Conservation (phyloP, 2,329 filamentous ascomycete genomes). For the Hypoxylon sp. region DNA sequence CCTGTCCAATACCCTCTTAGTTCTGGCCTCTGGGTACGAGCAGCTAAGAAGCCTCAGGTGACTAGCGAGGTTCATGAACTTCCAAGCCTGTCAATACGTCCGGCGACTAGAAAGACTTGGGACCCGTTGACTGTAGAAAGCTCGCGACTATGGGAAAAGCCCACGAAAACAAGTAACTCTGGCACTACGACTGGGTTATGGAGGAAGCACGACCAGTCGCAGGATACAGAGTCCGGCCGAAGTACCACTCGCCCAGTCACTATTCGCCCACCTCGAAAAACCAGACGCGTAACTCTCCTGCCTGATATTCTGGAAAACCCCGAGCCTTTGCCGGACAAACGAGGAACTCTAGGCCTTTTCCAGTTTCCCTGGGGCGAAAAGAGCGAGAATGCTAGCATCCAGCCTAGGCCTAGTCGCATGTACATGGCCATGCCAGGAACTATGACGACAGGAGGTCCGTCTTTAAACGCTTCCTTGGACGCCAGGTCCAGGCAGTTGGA, state of each 20-base stretch:
- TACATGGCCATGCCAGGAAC: slow-evolving; percentile 67
- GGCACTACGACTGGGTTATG: slow-evolving; percentile 45
- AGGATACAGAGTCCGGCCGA: slow-evolving; percentile 45
- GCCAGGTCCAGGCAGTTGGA: slow-evolving; percentile 57
- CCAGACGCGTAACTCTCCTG: slow-evolving; percentile 70
- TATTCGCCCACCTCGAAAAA: slow-evolving; percentile 68
- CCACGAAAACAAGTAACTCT: slow-evolving; percentile 12
- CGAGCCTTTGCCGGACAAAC: slow-evolving; percentile 70
- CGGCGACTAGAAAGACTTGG: slow-evolving; percentile 55
- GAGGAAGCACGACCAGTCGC: slow-evolving; percentile 42
- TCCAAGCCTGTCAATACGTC: slow-evolving; percentile 56
- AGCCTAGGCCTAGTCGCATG: slow-evolving; percentile 56
- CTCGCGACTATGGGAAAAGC: slow-evolving; percentile 59
- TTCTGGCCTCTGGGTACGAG: slow-evolving; percentile 48
- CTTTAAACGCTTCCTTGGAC: slow-evolving; percentile 53
- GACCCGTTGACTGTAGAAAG: slow-evolving; percentile 58
- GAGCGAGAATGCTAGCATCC: slow-evolving; percentile 68
- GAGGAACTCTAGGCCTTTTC: slow-evolving; percentile 74
- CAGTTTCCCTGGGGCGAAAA: slow-evolving; percentile 77
- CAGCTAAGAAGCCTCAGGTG: slow-evolving; percentile 17
- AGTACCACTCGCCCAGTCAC: slow-evolving; percentile 62
- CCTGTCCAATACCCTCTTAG: slow-evolving; percentile 17
- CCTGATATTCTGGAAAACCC: slow-evolving; percentile 76
- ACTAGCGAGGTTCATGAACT: slow-evolving; percentile 40
- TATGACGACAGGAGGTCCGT: slow-evolving; percentile 61